Evolutionary conservation across 441 rosid species (phyloP), one percentile per base, ranked within the genome.

Genomic region (Biscutella laevigata): DNA sequence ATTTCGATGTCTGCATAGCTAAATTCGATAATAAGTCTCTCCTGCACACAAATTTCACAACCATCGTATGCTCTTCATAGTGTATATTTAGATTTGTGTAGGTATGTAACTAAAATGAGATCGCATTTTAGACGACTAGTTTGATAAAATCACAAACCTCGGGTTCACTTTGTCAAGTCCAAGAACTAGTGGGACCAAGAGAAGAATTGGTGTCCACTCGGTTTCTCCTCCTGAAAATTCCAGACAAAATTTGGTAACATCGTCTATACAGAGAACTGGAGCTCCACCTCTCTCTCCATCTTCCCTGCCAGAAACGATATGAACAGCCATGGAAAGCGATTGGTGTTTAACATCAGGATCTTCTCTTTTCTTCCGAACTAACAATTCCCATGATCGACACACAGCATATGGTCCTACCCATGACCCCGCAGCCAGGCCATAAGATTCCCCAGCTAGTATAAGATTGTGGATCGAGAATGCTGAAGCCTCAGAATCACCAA

Each of bases 211-310:
- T 1, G 86, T 61, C 96, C 96, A 91, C 46, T 72, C 84, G 24
- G 50, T 61, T 39, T 66, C 68, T 68, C 82, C 84, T 59, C 64
- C 68, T 24, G 95, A 83, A 72, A 77, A 83, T 59, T 82, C 91
- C 6, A 54, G 59, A 77, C 94, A 83, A 66, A 69, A 77, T 61
- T 72, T 80, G 59, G 64, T 60, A 39, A 71, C 96, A 77, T 91
- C 96, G 68, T 87, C 96, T 62, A 82, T 59, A 57, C 78, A 88
- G 41, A 88, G 67, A 58, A 91, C 81, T 14, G 98, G 96, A 51
- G 96, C 98, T 17, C 98, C 98, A 50, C 98, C 98, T 44, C 88
- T 73, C 56, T 83, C 94, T 39, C 96, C 96, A 72, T 88, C 86
- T 67, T 83, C 98, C 67, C 79, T 87, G 21, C 96, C 96, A 40